Base-by-base conservation (phyloP, 345 rosid genomes). In the Reutealis trisperma region DNA sequence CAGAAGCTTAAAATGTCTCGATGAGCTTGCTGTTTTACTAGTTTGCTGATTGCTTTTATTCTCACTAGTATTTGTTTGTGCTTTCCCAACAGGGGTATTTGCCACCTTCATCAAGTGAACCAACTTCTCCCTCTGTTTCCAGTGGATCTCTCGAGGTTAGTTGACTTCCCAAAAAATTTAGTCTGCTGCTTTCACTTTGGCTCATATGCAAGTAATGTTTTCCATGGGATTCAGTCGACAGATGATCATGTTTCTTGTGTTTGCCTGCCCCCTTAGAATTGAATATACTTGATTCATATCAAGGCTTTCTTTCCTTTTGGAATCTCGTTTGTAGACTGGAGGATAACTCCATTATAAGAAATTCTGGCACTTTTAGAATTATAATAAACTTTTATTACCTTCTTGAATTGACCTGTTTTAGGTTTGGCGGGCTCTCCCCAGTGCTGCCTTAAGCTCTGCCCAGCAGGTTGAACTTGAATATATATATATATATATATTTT, bases 131-230 rank as follows among this genome's bases (percentile, higher is more conserved):
- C 0, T 66, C 85, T 58, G 73, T 71, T 75, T 75, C 88, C 67
- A 86, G 72, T 85, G 90, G 83, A 73, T 79, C 85, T 75, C 76
- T 51, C 67, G 84, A 82, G 96, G 98, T 91, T 74, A 34, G 86
- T 80, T 77, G 61, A 60, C 34, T 69, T 78, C 18, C 58, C 47
- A 41, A 51, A 63, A 37, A 52, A 15, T 30, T 70, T 51, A 18
- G 1, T 13, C 37, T 30, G 32, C 10, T 30, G 34, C 42, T 18
- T 30, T 57, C n/a, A 61, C n/a, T 64, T 15, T 57, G 58, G 54
- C n/a, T 34, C 11, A 44, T 30, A 22, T 11, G 16, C 13, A 55
- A 65, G 41, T n/a, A 51, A 41, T 42, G 22, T 67, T 32, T 67
- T 75, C 71, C 32, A 16, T 47, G 16, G 18, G 9, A 37, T 49